Evolutionary conservation across 805 yeast genomes (phyloP).

Genomic region (Vanderwaltozyma polyspora): DNA sequence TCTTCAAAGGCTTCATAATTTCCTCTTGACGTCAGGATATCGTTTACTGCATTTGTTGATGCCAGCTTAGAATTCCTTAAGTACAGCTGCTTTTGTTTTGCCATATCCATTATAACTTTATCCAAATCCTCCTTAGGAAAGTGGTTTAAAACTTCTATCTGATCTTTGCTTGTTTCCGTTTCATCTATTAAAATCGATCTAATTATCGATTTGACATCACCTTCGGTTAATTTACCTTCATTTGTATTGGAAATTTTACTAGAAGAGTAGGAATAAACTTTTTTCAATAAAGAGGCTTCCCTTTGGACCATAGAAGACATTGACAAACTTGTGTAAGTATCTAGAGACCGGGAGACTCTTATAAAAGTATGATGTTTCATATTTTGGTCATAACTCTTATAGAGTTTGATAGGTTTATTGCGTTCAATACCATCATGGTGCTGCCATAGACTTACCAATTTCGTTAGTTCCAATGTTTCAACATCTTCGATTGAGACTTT

Average conservation of each 20-base stretch:
- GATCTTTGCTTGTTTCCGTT: conserved; percentile 21
- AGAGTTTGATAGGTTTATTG: conserved; percentile 10
- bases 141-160: conserved; percentile 24
- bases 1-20: conserved; percentile 30
- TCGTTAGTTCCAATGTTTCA: conserved; percentile 37
- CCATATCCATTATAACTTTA: conserved; percentile 32
- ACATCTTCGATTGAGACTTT: conserved; percentile 39
- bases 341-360: conserved; percentile 20
- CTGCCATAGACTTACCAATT: conserved; percentile 56
- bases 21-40: conserved; percentile 22
- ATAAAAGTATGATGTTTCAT: conserved; percentile 34
- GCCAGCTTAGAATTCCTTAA: conserved; percentile 34
- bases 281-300: conserved; percentile 41
- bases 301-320: conserved; percentile 62
- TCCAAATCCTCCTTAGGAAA: conserved; percentile 42
- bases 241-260: conserved; percentile 7
- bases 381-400: conserved; percentile 37
- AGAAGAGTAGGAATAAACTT: conserved; percentile 28
- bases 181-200: conserved; percentile 27
- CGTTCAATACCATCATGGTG: conserved; percentile 32
- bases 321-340: conserved; percentile 33
- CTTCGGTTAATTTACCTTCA: conserved; percentile 13
- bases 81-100: conserved; percentile 43
- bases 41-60: conserved; percentile 12
- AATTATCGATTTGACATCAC: conserved; percentile 23